Evolutionary conservation across 805 yeast genomes (phyloP).

Genomic region (Lipomyces sp.): DNA sequence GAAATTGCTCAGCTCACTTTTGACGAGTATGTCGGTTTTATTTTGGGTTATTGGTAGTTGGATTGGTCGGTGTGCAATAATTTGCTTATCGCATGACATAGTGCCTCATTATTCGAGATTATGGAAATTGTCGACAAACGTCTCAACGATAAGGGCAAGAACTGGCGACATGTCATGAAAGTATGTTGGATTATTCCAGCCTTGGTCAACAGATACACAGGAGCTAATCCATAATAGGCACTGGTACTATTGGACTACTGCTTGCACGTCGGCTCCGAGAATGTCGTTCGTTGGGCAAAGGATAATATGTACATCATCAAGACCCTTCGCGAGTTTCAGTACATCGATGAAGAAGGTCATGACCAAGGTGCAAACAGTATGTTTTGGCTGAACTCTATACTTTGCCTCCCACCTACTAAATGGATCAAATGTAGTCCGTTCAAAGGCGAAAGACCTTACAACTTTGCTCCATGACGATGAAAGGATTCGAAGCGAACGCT

Average conservation of each 20-base stretch:
- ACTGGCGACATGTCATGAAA: constrained; percentile 96
- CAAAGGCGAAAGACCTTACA: constrained; percentile 86
- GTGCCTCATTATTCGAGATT: constrained; percentile 78
- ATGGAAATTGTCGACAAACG: constrained; percentile 95
- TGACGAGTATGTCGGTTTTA: constrained; percentile 49
- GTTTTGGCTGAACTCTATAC: neutral
- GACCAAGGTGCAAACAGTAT: constrained; percentile 80
- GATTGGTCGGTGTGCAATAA: no score
- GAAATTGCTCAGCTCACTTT: constrained; percentile 78
- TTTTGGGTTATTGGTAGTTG: neutral
- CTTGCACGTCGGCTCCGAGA: constrained; percentile 83
- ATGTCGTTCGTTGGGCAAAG: constrained; percentile 88
- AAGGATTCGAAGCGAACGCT: constrained; percentile 71
- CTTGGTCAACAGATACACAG: neutral
- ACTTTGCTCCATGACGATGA: constrained; percentile 80
- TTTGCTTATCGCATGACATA: constrained; percentile 20
- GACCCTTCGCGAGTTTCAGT: constrained; percentile 87
- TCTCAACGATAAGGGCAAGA: constrained; percentile 92
- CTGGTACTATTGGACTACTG: constrained; percentile 84
- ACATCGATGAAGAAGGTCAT: constrained; percentile 70
- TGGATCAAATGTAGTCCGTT: constrained; percentile 53
- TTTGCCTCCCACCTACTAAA: neutral
- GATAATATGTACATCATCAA: constrained; percentile 87
- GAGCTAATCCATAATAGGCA: constrained; percentile 47
- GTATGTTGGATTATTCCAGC: constrained; percentile 18